Evolutionary conservation across 495 filamentous ascomycete genomes (phyloP), one percentile per base, ranked within the genome.

Genomic region (Beverwykella pulmonaria): DNA sequence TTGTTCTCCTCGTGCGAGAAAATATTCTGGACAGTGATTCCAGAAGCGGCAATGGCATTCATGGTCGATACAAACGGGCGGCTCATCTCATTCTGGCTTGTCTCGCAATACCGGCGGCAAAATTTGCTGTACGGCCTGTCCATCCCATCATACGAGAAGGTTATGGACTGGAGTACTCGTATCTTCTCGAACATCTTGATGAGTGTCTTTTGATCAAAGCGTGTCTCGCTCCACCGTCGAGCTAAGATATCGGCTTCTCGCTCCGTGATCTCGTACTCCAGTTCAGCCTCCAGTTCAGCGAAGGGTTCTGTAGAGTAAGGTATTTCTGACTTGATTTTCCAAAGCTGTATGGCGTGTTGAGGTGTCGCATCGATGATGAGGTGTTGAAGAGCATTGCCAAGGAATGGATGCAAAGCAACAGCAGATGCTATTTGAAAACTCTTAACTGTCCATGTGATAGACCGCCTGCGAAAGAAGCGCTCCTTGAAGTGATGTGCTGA

Each of bases 41-140:
- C 52, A 44, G 65, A 63, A 8, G 46, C 49, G 14, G 47, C 59
- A 39, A 68, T 52, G 14, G 65, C 65, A 26, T 32, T 44, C 50
- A 68, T 49, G 20, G 59, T 68, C 12, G 65, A 58, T 7, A 68
- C 65, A 46, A 68, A 68, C 9, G 65, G 65, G 4, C 59, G 32
- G 41, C 65, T 68, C 59, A 68, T 68, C 27, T 68, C 65, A 23
- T 63, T 68, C 54, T 68, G 65, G 23, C 65, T 68, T 44, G 19
- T 58, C 59, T 63, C 65, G 53, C 65, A 68, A 26, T 68, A 68
- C 30, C 48, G 15, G 27, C 59, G 52, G 4, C 53, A 39, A 23
- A 58, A 59, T 20, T 53, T 57, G 1, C 49, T 23, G 23, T 44
- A 59, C 3, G 26, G 49, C n/a, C 44, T 56, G 26, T 63, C 29